Base-by-base conservation (phyloP, 495 filamentous ascomycete genomes). In the Talaromyces ruber region DNA sequence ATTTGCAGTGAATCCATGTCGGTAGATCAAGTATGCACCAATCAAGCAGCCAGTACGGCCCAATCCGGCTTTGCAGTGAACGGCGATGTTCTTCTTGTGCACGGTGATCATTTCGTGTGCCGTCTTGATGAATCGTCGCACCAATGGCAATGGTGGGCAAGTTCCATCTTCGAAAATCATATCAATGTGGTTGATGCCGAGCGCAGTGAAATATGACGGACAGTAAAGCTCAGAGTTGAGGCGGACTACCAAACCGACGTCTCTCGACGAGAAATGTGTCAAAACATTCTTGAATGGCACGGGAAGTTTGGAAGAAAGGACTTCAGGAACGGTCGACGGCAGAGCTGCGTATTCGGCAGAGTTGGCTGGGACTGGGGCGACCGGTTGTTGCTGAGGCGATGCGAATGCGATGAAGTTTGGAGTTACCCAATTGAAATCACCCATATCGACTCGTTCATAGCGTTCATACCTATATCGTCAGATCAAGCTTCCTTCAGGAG, bases 111-210 rank as follows among this genome's bases (percentile, higher is more conserved):
- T 96, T 59, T 95, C 88, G 70, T 98, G 94, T 0, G 95, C 92
- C 65, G 98, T 82, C 68, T 89, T 92, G 67, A 99, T 95, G 70
- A 98, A 99, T 64, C 90, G 90, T 30, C 88, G 83, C 9, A 99
- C 94, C 22, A 93, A 84, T 12, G 83, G 82, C 18, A 99, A 74
- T 3, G 91, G 85, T 16, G 94, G 94, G 74, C 95, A 98, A 6
- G 94, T 99, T 25, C 94, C 94, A 68, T 99, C 94, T 66, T 97
- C 94, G 67, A 99, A 99, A 64, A 98, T 97, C 95, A 99, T 98
- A 71, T 99, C 93, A 22, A 98, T 79, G 70, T 99, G 94, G 60
- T 89, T 84, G 67, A 99, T 98, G 6, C 93, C 95, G 50, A 99
- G 82, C 0, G 91, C 90, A 30, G 92, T 94, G 68, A 99, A 99